Conservation (phyloP, 805 yeast genomes). For the Grigorovia yakushimaensis region DNA sequence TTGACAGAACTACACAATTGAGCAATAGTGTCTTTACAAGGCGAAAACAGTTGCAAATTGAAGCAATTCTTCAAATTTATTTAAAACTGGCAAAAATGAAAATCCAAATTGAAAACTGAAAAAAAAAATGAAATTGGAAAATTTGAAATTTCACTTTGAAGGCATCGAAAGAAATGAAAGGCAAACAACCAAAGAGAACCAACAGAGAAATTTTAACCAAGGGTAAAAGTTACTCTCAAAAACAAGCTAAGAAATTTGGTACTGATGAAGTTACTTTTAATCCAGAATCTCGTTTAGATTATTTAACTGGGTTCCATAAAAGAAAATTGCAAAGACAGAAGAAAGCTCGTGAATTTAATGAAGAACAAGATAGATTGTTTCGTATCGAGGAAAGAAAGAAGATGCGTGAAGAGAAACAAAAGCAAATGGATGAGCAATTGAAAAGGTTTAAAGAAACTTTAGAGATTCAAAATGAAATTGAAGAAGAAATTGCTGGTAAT, state of each 20-base stretch:
- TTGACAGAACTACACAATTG: too few species aligned
- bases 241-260: slow-evolving; percentile 53
- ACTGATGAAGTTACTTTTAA: slow-evolving; percentile 84
- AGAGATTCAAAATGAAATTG: slow-evolving; percentile 17
- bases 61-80: too few species aligned
- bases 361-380: slow-evolving; percentile 67
- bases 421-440: slow-evolving; percentile 50
- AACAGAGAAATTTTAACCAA: slow-evolving; percentile 86
- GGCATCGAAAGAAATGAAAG: background rate
- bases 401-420: slow-evolving; percentile 52
- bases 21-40: too few species aligned
- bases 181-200: slow-evolving; percentile 1
- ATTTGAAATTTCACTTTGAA: background rate
- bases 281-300: slow-evolving; percentile 67
- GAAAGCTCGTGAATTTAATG: slow-evolving; percentile 65
- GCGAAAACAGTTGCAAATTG: too few species aligned
- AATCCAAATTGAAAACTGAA: background rate
- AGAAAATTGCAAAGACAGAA: slow-evolving; percentile 83
- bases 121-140: too few species aligned
- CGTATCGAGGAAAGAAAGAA: slow-evolving; percentile 68
- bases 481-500: slow-evolving; percentile 14
- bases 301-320: slow-evolving; percentile 90
- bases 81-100: too few species aligned
- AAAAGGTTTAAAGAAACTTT: slow-evolving; percentile 26
- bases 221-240: slow-evolving; percentile 68